Evolutionary conservation across 2,329 filamentous ascomycete genomes (phyloP), one percentile per base, ranked within the genome.

Genomic region (Volutella citrinella): DNA sequence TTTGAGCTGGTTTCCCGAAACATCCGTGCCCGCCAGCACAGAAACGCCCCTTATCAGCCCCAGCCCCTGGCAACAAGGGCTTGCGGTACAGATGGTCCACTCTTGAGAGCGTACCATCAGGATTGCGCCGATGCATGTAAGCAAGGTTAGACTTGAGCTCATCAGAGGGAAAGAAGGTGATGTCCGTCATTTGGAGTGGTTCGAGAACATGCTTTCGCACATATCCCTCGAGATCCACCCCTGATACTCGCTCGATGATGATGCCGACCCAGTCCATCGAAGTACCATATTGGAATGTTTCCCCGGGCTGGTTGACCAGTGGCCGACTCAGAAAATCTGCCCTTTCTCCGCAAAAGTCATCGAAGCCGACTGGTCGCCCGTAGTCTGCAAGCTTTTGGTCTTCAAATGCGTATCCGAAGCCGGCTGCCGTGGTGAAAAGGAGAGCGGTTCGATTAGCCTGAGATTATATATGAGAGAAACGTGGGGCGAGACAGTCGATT

Each of bases 241-340:
- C 18, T 5, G 30, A 12, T 6, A 37, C 11, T 19, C 36, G 20
- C 17, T 43, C 40, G 11, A 43, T 36, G 5, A 43, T 19, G 2
- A 40, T 7, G 3, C 40, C 40, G 5, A 37, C 40, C 40, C 40
- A 40, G 13, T 43, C 40, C 30, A 43, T 33, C 4, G 32, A 36
- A 9, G 14, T 37, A 7, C 40, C 36, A 27, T 43, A 43, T 14
- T 40, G 36, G n/a, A 36, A 43, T n/a, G 5, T 27, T 11, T 33
- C 36, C 5, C 40, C 33, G 10, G 40, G 40, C 15, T 43, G 36
- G 11, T 43, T 34, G 4, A 38, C 28, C 6, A 42, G 39, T 2
- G 35, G 34, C 2, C 19, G 18, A 10, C 14, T 30, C 4, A 16
- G 6, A 11, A 10, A 18, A 10, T 38, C 15, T 2, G 16, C 23